A percentile compares a stretch with the other conserved stretches of the same genome.
Evolutionary conservation across 2,329 filamentous ascomycete species (phyloP).

Genomic region (Microsporum audouinii): DNA sequence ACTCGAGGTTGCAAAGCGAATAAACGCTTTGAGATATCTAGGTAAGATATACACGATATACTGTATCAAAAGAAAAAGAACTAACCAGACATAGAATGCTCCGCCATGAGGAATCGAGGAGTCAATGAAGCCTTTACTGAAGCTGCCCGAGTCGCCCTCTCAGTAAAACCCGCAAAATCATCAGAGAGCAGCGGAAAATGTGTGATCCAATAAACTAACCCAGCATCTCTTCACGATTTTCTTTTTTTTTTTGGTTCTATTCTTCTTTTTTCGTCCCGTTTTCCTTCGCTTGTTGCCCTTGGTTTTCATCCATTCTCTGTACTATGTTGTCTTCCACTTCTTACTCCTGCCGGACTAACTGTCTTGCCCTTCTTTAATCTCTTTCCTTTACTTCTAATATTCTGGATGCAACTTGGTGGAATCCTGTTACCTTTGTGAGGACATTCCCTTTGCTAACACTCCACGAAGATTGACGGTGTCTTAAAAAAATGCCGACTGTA

Average conservation of each 20-base stretch:
- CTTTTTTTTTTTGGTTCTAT: slow-evolving; percentile 1
- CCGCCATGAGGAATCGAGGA: slow-evolving; percentile 92
- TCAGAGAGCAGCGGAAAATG: slow-evolving; percentile 26
- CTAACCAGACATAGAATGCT: slow-evolving; percentile 60
- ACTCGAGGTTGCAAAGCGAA: slow-evolving; percentile 78
- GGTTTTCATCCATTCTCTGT: background rate
- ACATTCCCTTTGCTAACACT: background rate
- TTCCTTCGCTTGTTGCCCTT: background rate
- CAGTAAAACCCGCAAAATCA: slow-evolving; percentile 33
- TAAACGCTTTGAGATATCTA: slow-evolving; percentile 85
- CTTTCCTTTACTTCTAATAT: background rate
- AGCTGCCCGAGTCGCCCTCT: slow-evolving; percentile 81
- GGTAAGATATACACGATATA: slow-evolving; percentile 36
- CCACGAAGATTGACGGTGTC: background rate
- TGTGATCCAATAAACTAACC: slow-evolving; percentile 25
- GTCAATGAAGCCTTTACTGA: slow-evolving; percentile 99
- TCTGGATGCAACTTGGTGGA: background rate
- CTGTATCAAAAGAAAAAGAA: background rate
- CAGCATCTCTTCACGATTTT: slow-evolving; percentile 1
- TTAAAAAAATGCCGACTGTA: background rate
- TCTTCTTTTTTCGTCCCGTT: background rate
- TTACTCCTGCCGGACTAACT: background rate
- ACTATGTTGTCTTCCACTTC: background rate
- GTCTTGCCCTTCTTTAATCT: background rate
- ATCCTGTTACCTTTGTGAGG: background rate